A percentile compares a stretch with the other conserved stretches of the same genome.
These are phyloP conservation scores for Chaetothyriales sp. DNA, from an alignment of 2,329 filamentous ascomycete species.

Conservation along the genomic window DNA sequence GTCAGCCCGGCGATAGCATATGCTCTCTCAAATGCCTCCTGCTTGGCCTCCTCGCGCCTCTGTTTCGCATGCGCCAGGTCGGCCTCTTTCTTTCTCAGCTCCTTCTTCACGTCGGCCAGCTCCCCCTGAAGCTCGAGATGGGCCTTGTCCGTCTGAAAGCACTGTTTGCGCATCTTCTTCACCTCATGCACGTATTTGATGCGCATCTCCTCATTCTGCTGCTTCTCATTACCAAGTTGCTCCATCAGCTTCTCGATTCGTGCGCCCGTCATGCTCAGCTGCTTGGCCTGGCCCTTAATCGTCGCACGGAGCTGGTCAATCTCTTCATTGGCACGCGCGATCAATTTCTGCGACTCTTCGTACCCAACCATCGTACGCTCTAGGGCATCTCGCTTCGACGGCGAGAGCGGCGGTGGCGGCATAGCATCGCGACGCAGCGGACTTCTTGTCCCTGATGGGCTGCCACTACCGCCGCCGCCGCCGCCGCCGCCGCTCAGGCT, in stretches of 20 bases:
- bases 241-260: conserved; percentile 34
- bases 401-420: background rate
- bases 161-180: conserved; percentile 40
- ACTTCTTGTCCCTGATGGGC: conserved; percentile 3
- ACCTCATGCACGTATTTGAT: conserved; percentile 43
- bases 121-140: conserved; percentile 41
- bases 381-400: conserved; percentile 22
- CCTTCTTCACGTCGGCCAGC: conserved; percentile 27
- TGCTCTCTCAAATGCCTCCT: conserved; percentile 33
- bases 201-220: conserved; percentile 33
- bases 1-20: conserved; percentile 31
- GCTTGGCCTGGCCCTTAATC: conserved; percentile 27
- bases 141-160: conserved; percentile 40
- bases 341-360: conserved; percentile 30
- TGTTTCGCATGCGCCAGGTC: conserved; percentile 36
- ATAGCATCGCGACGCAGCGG: conserved; percentile 1
- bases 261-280: conserved; percentile 31
- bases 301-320: conserved; percentile 29
- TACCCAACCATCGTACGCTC: conserved; percentile 31
- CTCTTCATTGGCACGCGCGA: conserved; percentile 21
- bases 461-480: conserved; percentile 18
- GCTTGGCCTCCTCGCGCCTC: conserved; percentile 30
- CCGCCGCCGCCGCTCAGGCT: conserved; percentile 21
- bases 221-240: conserved; percentile 37
- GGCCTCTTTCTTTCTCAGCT: conserved; percentile 37